Conservation (phyloP, 305 asterid species). For the Andrographis paniculata region DNA sequence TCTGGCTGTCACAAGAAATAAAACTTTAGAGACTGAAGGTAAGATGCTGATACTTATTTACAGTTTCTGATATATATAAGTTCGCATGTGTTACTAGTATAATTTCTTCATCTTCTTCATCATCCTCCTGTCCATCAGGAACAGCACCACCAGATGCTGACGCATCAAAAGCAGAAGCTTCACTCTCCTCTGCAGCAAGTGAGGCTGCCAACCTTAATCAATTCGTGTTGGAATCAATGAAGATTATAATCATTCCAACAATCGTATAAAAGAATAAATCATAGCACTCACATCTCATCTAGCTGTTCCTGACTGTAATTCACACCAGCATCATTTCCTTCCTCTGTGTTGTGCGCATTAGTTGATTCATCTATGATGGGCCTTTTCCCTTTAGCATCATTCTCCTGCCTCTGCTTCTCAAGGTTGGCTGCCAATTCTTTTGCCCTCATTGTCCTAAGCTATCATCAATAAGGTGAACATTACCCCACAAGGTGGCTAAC, state of each 20-base stretch:
- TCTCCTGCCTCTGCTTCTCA: slow-evolving; percentile 64
- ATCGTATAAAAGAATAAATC: slow-evolving; percentile 13
- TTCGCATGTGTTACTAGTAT: slow-evolving; percentile 55
- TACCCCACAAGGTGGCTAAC: not conserved
- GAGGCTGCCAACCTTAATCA: slow-evolving; percentile 97
- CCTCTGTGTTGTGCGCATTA: slow-evolving; percentile 17
- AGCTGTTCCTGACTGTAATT: slow-evolving; percentile 46
- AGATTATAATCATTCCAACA: slow-evolving; percentile 11
- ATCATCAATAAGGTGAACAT: slow-evolving; percentile 12
- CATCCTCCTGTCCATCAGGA: slow-evolving; percentile 43
- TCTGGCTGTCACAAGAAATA: slow-evolving; percentile 49
- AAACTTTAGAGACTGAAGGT: not conserved
- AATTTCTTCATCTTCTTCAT: slow-evolving; percentile 77
- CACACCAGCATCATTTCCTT: slow-evolving; percentile 20
- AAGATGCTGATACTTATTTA: slow-evolving; percentile 12
- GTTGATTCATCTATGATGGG: slow-evolving; percentile 30
- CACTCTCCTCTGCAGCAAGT: slow-evolving; percentile 81
- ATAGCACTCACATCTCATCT: slow-evolving; percentile 61
- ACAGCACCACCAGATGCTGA: slow-evolving; percentile 52
- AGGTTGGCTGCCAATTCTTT: slow-evolving; percentile 68
- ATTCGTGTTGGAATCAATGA: slow-evolving; percentile 33
- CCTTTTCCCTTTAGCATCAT: slow-evolving; percentile 51
- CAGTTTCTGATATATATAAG: not conserved
- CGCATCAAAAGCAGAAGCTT: slow-evolving; percentile 42
- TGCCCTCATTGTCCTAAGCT: slow-evolving; percentile 81